Evolutionary conservation across 2,329 filamentous ascomycete species (phyloP).

Genomic region (Colletotrichum siamense): DNA sequence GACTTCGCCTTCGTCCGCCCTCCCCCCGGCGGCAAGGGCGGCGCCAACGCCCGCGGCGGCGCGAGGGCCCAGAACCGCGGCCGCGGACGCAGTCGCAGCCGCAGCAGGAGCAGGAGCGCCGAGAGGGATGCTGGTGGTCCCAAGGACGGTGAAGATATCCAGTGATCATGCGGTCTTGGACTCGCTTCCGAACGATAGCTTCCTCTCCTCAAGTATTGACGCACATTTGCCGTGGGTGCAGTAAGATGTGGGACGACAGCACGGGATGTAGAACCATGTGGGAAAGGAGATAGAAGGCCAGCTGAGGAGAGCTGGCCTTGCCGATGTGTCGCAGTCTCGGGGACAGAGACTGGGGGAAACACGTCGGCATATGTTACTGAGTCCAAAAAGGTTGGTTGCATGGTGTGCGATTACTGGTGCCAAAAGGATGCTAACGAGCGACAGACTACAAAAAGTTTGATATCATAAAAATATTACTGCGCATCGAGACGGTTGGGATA

Average conservation of each 20-base stretch:
- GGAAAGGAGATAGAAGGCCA: neutral
- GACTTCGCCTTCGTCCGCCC: constrained; percentile 88
- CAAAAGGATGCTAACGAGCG: neutral
- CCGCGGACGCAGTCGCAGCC: constrained; percentile 37
- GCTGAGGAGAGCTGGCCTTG: neutral
- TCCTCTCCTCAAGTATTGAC: neutral
- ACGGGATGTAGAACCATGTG: neutral
- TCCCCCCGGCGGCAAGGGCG: constrained; percentile 56
- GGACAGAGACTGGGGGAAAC: neutral
- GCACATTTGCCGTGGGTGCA: neutral
- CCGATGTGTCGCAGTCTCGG: constrained; percentile 16
- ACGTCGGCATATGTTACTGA: constrained; percentile 12
- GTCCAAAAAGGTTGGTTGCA: constrained; percentile 9
- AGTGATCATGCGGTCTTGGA: neutral
- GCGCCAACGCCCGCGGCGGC: constrained; percentile 36
- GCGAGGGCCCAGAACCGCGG: constrained; percentile 43
- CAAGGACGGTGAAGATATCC: constrained; percentile 1
- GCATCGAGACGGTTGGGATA: neutral
- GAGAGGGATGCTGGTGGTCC: neutral
- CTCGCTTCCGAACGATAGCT: neutral
- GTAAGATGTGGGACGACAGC: neutral
- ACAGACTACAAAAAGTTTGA: neutral
- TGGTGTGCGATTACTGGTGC: neutral
- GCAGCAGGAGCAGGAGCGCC: constrained; percentile 46
- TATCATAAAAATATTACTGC: neutral